Evolutionary conservation across 2,329 filamentous ascomycete species (phyloP), one percentile per base, ranked within the genome.

Genomic region (Bimuria novae-zelandiae): DNA sequence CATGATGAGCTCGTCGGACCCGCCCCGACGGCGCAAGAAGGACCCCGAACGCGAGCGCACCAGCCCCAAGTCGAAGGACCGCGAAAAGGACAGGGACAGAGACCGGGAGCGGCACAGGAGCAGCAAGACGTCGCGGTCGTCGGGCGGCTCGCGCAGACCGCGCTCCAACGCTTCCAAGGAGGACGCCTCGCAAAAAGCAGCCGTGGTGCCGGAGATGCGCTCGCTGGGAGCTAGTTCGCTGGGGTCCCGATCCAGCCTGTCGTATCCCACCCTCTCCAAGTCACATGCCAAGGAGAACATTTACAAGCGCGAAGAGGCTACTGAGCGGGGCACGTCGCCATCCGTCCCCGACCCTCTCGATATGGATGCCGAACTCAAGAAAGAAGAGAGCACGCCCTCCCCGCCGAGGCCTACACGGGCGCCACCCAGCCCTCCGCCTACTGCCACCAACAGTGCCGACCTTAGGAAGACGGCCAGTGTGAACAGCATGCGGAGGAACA

Each of bases 221-320:
- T 70, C 67, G 19, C 49, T 70, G 46, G 64, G 54, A 33, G 68
- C 66, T 12, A 61, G 64, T 58, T 74, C 72, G 27, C 62, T 63
- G 17, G 71, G 66, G 8, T 73, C 75, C 35, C 64, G 72, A 45
- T 64, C 73, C 32, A 73, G 71, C 57, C 63, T 89, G 36, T 88
- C 90, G 6, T 96, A 96, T 70, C 90, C 92, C 1, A 82, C 82
- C 10, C 91, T 95, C 74, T 94, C 89, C 76, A 97, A 95, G 76
- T 89, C 89, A 11, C 90, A 96, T 73, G 95, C 91, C 79, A 94
- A 92, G 74, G 93, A 97, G 76, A 84, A 86, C 39, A 84, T 96
- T 49, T 81, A 84, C 59, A 87, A 84, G 68, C 79, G 72, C 46
- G 76, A 77, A 30, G 71, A 75, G 14, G 41, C 64, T 12, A 57